Percentiles rank a stretch among this genome's conserved stretches.
Conservation (phyloP, 1,139 yeast genomes). For the Candida albicans region DNA sequence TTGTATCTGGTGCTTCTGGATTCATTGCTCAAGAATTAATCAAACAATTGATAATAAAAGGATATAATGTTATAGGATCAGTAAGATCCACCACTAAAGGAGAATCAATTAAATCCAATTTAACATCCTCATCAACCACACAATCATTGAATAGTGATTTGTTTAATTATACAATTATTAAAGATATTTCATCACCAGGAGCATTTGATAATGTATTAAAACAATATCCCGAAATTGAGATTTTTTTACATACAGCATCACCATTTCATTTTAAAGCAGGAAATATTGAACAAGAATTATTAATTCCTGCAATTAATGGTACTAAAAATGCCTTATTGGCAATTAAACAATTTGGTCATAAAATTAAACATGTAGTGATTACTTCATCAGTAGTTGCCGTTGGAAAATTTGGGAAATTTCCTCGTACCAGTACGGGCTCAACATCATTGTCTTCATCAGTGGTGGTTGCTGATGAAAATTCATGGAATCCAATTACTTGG, state of each 20-base stretch:
- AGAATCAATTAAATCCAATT: slow-evolving; percentile 10
- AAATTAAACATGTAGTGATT: slow-evolving; percentile 25
- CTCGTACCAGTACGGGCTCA: too few species aligned
- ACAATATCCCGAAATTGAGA: slow-evolving; percentile 27
- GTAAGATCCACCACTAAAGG: slow-evolving; percentile 32
- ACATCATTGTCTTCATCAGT: slow-evolving; percentile 8
- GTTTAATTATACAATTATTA: slow-evolving; percentile 29
- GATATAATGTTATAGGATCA: slow-evolving; percentile 29
- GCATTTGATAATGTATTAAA: slow-evolving; percentile 34
- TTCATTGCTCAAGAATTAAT: slow-evolving; percentile 48
- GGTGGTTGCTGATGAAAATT: slow-evolving; percentile 24
- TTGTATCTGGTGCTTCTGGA: slow-evolving; percentile 61
- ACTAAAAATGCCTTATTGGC: slow-evolving; percentile 28
- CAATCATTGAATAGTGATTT: slow-evolving; percentile 13
- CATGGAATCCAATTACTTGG: slow-evolving; percentile 40
- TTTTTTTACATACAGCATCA: slow-evolving; percentile 33
- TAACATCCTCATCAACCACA: too few species aligned
- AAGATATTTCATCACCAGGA: slow-evolving; percentile 24
- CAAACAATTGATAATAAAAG: slow-evolving; percentile 23
- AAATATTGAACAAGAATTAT: slow-evolving; percentile 27
- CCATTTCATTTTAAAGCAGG: slow-evolving; percentile 27
- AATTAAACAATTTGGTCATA: slow-evolving; percentile 22
- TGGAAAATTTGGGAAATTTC: slow-evolving; percentile 8
- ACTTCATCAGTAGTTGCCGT: slow-evolving; percentile 33
- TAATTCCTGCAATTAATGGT: slow-evolving; percentile 35